These are phyloP conservation scores for Rhinocladiella similis DNA, from an alignment of 2,329 filamentous ascomycete species.

Conservation along the genomic window DNA sequence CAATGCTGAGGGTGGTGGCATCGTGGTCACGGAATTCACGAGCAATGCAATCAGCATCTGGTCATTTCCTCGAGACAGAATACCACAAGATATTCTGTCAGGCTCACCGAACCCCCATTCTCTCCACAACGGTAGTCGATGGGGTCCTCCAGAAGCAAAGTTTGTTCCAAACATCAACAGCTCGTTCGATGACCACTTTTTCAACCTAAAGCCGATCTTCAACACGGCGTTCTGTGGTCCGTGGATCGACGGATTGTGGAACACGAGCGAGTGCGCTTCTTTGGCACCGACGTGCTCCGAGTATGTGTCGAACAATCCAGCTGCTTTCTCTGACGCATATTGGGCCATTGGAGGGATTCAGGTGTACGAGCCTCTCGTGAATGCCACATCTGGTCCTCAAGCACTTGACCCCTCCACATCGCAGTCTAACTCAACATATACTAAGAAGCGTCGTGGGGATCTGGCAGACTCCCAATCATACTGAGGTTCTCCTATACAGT, in stretches of 20 bases:
- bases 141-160: constrained; percentile 48
- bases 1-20: constrained; percentile 48
- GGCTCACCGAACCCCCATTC: constrained; percentile 36
- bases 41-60: constrained; percentile 50
- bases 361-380: constrained; percentile 51
- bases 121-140: constrained; percentile 31
- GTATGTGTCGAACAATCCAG: constrained; percentile 67
- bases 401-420: neutral
- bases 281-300: constrained; percentile 66
- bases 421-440: neutral
- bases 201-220: constrained; percentile 45
- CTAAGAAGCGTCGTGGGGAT: neutral
- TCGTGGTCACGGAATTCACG: constrained; percentile 53
- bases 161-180: constrained; percentile 42
- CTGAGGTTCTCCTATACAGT: neutral
- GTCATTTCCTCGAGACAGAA: constrained; percentile 46
- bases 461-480: neutral
- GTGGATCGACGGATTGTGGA: constrained; percentile 55
- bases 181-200: constrained; percentile 40
- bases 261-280: constrained; percentile 56
- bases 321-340: constrained; percentile 69
- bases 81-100: constrained; percentile 46
- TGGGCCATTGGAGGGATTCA: constrained; percentile 72
- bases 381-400: neutral
- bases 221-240: constrained; percentile 58